Conservation (phyloP, 805 yeast genomes). For the Ogataea siamensis region DNA sequence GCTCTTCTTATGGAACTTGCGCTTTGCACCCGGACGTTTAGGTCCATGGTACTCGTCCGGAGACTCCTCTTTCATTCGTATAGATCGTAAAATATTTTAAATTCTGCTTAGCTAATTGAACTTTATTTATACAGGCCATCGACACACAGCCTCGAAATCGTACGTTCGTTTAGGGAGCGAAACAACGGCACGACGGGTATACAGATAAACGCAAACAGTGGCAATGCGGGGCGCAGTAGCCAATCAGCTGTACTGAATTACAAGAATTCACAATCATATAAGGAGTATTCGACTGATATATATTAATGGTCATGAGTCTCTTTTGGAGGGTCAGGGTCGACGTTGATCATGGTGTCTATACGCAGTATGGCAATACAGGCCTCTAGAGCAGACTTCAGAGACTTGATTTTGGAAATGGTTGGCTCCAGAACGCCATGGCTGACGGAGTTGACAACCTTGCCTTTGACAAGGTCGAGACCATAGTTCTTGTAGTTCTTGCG, state of each 20-base stretch:
- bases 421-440: constrained; percentile 92
- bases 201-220: too few species aligned
- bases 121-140: not conserved
- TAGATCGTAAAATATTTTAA: constrained; percentile 11
- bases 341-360: constrained; percentile 97
- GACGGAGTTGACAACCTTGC: constrained; percentile 86
- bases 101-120: constrained; percentile 5
- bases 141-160: too few species aligned
- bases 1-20: constrained; percentile 87
- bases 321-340: constrained; percentile 90
- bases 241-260: not conserved
- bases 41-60: constrained; percentile 1
- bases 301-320: constrained; percentile 82
- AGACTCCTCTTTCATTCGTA: constrained; percentile 8
- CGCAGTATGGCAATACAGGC: constrained; percentile 97
- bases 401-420: constrained; percentile 85
- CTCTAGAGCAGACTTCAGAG: constrained; percentile 93
- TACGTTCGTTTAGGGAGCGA: too few species aligned
- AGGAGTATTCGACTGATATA: constrained; percentile 1
- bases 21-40: constrained; percentile 58
- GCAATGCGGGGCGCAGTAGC: not conserved
- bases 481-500: constrained; percentile 84
- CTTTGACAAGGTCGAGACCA: constrained; percentile 88
- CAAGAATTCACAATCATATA: not conserved
- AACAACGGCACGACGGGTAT: too few species aligned